These are phyloP conservation scores for Eustoma russellianum DNA, from an alignment of 257 asterid species.

Conservation along the genomic window DNA sequence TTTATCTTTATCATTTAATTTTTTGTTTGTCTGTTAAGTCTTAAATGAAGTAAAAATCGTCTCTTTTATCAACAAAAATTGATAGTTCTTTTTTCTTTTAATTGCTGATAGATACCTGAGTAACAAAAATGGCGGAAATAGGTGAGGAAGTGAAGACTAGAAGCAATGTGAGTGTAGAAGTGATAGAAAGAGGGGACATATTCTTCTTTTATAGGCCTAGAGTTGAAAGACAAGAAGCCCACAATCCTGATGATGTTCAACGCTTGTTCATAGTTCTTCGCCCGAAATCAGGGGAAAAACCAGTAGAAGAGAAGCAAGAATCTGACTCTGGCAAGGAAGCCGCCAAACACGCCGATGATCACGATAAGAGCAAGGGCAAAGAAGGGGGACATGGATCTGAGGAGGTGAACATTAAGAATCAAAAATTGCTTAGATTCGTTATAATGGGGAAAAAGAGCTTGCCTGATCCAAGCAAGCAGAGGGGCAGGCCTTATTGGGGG, in stretches of 20 bases:
- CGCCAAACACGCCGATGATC: slow-evolving; percentile 8
- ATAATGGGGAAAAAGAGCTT: slow-evolving; percentile 71
- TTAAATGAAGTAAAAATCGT: no score
- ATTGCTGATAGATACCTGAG: not conserved
- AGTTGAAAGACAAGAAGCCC: slow-evolving; percentile 54
- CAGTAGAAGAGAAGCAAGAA: slow-evolving; percentile 33
- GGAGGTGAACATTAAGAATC: slow-evolving; percentile 31
- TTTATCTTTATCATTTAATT: no score
- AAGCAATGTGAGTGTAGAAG: slow-evolving; percentile 25
- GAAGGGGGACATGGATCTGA: slow-evolving; percentile 34
- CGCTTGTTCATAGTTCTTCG: slow-evolving; percentile 68
- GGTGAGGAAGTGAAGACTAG: slow-evolving; percentile 45
- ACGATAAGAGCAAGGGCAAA: not conserved
- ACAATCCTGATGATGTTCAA: slow-evolving; percentile 49
- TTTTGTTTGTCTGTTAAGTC: no score
- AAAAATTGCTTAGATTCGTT: slow-evolving; percentile 37
- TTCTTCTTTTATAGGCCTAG: slow-evolving; percentile 75
- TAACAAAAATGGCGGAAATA: slow-evolving; percentile 35
- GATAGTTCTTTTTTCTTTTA: no score
- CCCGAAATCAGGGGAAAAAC: slow-evolving; percentile 40
- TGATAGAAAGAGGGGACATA: slow-evolving; percentile 69
- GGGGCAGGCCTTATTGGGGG: slow-evolving; percentile 30
- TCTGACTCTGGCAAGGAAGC: slow-evolving; percentile 43
- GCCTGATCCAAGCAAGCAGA: slow-evolving; percentile 41
- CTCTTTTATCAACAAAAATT: no score